Evolutionary conservation across 306 rosid species (phyloP).

Genomic region (Cucurbita maxima): DNA sequence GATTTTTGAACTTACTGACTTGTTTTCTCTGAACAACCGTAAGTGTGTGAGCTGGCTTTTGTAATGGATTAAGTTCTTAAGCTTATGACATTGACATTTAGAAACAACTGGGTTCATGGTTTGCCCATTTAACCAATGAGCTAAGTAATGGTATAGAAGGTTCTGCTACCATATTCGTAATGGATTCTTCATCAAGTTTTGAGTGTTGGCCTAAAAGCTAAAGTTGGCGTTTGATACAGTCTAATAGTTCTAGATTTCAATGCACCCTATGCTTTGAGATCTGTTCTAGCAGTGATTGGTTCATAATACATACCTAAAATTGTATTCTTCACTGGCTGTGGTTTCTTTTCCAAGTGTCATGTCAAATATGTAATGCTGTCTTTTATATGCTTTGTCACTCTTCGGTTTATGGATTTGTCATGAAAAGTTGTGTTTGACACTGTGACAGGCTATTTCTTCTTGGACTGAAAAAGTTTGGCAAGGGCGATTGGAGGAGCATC

Average conservation of each 20-base stretch:
- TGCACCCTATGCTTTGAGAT: not conserved
- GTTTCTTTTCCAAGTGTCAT: too few relatives aligned
- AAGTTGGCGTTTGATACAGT: not conserved
- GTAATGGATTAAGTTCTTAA: not conserved
- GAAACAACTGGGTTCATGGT: not conserved
- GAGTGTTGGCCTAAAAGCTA: not conserved
- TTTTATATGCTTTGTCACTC: not conserved
- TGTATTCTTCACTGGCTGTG: too few relatives aligned
- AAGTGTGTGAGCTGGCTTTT: not conserved
- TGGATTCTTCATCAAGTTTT: too few relatives aligned
- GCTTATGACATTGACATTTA: not conserved
- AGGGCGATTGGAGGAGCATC: slow-evolving; percentile 98
- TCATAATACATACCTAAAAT: not conserved
- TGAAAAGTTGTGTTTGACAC: not conserved
- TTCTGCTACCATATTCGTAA: too few relatives aligned
- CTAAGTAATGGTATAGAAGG: not conserved
- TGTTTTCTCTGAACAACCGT: not conserved
- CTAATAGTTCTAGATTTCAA: not conserved
- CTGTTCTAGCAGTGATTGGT: not conserved
- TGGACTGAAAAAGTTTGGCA: slow-evolving; percentile 56
- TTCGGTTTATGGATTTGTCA: not conserved
- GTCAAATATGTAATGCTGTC: not conserved
- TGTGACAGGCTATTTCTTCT: slow-evolving; percentile 45
- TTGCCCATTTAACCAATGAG: not conserved
- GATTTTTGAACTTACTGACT: not conserved